Evolutionary conservation across 2,329 filamentous ascomycete genomes (phyloP).

Genomic region (Neonectria hederae): DNA sequence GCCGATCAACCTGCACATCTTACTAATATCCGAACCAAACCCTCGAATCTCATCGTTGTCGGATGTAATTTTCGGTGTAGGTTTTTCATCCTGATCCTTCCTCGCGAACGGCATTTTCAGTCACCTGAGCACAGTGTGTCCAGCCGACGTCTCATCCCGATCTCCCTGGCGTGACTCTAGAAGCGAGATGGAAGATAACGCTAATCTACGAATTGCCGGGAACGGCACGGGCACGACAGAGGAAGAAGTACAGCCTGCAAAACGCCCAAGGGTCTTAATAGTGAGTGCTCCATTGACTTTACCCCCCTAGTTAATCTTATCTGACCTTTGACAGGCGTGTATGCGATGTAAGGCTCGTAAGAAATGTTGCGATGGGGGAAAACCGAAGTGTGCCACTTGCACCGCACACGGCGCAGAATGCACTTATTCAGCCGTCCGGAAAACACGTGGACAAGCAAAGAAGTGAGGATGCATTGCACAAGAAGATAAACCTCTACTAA

Average conservation of each 20-base stretch:
- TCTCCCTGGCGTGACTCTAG: not conserved
- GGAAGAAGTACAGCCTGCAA: not conserved
- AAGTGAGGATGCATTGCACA: not conserved
- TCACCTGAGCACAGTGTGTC: not conserved
- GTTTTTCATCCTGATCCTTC: not conserved
- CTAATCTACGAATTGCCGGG: not conserved
- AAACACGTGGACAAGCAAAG: not conserved
- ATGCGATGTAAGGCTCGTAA: not conserved
- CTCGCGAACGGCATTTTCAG: not conserved
- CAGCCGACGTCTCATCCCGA: not conserved
- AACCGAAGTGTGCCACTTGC: not conserved
- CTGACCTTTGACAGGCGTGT: not conserved
- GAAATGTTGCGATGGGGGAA: not conserved
- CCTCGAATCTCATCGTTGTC: not conserved
- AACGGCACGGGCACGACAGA: not conserved
- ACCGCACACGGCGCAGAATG: not conserved
- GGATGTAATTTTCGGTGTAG: not conserved
- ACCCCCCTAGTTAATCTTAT: accelerated
- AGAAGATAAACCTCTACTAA: not conserved
- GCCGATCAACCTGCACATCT: not conserved
- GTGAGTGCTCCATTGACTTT: not conserved
- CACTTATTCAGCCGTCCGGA: not conserved
- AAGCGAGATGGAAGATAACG: not conserved
- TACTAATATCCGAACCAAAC: not conserved
- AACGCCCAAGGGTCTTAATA: not conserved